These are phyloP conservation scores for Hyaloraphidium curvatum DNA, from an alignment of 192 early-diverging fungal species.

Conservation along the genomic window DNA sequence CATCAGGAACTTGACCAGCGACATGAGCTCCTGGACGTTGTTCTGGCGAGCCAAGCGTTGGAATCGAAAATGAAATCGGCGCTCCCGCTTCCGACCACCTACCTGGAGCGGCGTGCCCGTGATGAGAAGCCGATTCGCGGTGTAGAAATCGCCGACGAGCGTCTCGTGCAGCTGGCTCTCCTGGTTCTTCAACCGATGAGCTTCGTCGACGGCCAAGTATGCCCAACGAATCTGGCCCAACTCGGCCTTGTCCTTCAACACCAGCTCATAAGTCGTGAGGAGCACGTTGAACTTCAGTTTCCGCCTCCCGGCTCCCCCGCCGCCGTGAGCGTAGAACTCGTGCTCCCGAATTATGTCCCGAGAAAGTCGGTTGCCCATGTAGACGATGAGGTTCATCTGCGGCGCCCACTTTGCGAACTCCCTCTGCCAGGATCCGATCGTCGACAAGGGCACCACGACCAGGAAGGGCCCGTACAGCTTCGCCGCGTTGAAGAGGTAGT, in stretches of 20 bases:
- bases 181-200: slow-evolving; percentile 90
- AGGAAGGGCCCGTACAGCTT: slow-evolving; percentile 75
- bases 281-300: slow-evolving; percentile 75
- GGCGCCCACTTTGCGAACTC: slow-evolving; percentile 94
- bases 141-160: slow-evolving; percentile 59
- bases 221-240: slow-evolving; percentile 76
- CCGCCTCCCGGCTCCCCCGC: slow-evolving; percentile 11
- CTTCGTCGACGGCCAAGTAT: slow-evolving; percentile 90
- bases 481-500: slow-evolving; percentile 67
- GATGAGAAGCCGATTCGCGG: slow-evolving; percentile 77
- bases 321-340: slow-evolving; percentile 60
- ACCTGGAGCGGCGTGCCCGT: slow-evolving; percentile 83
- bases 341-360: slow-evolving; percentile 79
- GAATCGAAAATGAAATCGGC: not conserved
- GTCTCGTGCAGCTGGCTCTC: slow-evolving; percentile 89
- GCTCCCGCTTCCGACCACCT: not conserved
- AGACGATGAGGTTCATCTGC: slow-evolving; percentile 73
- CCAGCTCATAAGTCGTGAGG: slow-evolving; percentile 88
- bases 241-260: slow-evolving; percentile 71
- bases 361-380: slow-evolving; percentile 66
- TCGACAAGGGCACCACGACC: slow-evolving; percentile 91
- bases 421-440: slow-evolving; percentile 83
- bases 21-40: slow-evolving; percentile 79
- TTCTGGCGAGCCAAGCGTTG: slow-evolving; percentile 39
- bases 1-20: slow-evolving; percentile 83